Evolutionary conservation across 495 filamentous ascomycete genomes (phyloP).

Genomic region (Lophiostoma macrostomum): DNA sequence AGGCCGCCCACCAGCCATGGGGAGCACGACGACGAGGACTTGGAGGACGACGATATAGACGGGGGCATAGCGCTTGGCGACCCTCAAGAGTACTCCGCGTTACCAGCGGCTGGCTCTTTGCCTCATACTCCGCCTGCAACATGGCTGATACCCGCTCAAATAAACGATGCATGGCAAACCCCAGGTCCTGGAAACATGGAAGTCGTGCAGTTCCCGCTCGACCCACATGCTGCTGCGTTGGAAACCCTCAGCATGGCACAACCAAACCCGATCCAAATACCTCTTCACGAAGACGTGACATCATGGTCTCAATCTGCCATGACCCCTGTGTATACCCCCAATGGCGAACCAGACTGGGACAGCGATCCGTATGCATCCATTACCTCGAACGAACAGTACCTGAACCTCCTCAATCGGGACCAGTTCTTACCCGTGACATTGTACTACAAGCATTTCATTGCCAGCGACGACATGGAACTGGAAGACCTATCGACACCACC

Average conservation of each 20-base stretch:
- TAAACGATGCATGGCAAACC: not conserved
- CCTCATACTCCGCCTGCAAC: not conserved
- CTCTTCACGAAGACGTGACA: no score
- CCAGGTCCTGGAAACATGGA: not conserved
- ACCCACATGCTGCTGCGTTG: conserved; percentile 8
- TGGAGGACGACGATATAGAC: conserved; percentile 6
- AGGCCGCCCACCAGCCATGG: conserved; percentile 25
- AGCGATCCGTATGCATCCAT: no score
- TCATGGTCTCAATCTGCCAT: no score
- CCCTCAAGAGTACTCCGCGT: not conserved
- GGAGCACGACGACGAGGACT: conserved; percentile 6
- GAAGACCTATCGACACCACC: no score
- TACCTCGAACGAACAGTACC: no score
- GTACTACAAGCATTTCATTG: conserved; percentile 4
- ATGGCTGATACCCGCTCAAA: not conserved
- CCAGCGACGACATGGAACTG: no score
- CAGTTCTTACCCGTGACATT: conserved; percentile 8
- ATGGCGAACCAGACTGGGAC: no score
- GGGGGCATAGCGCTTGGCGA: conserved; percentile 22
- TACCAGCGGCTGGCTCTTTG: not conserved
- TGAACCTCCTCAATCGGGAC: no score
- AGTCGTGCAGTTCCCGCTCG: not conserved
- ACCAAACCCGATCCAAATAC: no score
- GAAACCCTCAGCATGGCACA: conserved; percentile 13
- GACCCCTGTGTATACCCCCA: no score